These are phyloP conservation scores for Actinomortierella wolfii DNA, from an alignment of 371 early-diverging fungal species.

Conservation along the genomic window DNA sequence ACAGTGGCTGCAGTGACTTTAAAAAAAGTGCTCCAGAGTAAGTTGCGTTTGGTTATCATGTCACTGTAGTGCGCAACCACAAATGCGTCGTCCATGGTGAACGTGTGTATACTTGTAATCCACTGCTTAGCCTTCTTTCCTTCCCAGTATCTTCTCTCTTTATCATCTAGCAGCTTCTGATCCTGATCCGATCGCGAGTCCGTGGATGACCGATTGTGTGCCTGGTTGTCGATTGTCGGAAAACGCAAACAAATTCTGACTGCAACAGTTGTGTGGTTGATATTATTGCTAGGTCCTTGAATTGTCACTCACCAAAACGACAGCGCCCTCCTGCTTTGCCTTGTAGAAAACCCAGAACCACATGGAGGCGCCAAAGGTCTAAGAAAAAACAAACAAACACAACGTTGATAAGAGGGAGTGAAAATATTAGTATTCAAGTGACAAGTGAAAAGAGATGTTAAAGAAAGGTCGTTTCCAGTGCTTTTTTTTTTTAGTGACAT, in stretches of 20 bases:
- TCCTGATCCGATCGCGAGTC: not conserved
- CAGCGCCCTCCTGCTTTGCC: conserved; percentile 80
- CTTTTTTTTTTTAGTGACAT: no score
- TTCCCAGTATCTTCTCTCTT: not conserved
- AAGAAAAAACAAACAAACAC: not conserved
- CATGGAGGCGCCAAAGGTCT: conserved; percentile 71
- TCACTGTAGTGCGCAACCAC: no score
- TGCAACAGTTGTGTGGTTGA: not conserved
- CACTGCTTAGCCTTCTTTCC: no score
- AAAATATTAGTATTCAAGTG: no score
- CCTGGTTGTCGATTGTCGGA: not conserved
- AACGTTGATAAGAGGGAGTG: no score
- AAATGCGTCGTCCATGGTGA: no score
- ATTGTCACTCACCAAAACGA: conserved; percentile 63
- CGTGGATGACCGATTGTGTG: conserved; percentile 1
- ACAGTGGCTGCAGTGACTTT: not conserved
- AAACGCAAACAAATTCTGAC: not conserved
- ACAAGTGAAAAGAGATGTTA: no score
- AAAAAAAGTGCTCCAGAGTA: no score
- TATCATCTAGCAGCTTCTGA: not conserved
- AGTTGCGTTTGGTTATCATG: no score
- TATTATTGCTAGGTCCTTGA: not conserved
- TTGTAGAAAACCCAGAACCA: conserved; percentile 92
- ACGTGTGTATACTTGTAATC: not conserved
- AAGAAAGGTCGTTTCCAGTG: no score